These are phyloP conservation scores for Theileria sp. DNA, from an alignment of 169 alveolate genomes.

Conservation along the genomic window DNA sequence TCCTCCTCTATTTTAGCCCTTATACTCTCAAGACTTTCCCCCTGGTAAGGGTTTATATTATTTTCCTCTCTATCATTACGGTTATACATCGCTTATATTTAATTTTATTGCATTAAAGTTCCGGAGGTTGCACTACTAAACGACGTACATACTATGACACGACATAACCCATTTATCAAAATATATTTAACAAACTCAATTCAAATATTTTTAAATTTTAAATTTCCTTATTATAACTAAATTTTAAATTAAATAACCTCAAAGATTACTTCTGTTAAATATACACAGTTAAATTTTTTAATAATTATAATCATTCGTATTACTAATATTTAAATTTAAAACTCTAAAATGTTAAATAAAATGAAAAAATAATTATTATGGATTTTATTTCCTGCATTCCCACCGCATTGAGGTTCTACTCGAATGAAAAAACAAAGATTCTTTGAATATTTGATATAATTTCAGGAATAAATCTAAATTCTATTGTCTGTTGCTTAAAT, in stretches of 20 bases:
- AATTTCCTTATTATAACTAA: neutral
- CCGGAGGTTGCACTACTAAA: slow-evolving; percentile 7
- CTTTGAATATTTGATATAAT: neutral
- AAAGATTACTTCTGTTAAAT: neutral
- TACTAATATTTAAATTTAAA: too few relatives aligned
- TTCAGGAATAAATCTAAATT: too few relatives aligned
- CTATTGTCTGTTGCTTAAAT: neutral
- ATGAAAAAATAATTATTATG: too few relatives aligned
- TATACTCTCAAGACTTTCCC: slow-evolving; percentile 48
- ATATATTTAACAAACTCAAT: neutral
- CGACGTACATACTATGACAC: slow-evolving; percentile 2
- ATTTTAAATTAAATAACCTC: neutral
- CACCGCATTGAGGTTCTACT: neutral
- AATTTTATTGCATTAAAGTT: neutral
- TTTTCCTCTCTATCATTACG: neutral
- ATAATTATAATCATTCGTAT: too few relatives aligned
- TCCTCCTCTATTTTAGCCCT: slow-evolving; percentile 30
- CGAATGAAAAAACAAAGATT: neutral
- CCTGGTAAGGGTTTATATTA: neutral
- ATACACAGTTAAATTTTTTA: neutral
- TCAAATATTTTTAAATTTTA: neutral
- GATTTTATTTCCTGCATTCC: neutral
- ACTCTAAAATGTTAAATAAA: too few relatives aligned
- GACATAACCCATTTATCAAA: neutral
- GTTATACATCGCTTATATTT: neutral